Evolutionary conservation across 208 protist genomes (phyloP).

Genomic region (Leishmania lainsoni): DNA sequence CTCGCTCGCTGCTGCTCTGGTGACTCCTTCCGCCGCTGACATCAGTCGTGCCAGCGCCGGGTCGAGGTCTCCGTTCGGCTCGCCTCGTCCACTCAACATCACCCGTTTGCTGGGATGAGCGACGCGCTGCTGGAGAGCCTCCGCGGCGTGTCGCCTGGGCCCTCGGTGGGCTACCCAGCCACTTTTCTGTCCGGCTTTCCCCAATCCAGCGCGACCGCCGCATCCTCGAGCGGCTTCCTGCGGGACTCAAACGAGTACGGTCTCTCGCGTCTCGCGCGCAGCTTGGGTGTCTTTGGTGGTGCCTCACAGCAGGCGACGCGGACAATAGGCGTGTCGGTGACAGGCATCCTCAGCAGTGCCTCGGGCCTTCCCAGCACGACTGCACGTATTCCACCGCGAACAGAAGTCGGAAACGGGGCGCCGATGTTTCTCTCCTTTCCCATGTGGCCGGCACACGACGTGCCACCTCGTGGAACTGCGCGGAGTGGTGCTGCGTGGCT

Average conservation of each 20-base stretch:
- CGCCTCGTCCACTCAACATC: background rate
- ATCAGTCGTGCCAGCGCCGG: background rate
- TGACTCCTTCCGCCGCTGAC: background rate
- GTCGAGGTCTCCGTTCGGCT: background rate
- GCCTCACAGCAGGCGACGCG: background rate
- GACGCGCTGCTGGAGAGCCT: constrained; percentile 13
- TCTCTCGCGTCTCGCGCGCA: constrained; percentile 24
- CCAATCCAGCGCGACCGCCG: background rate
- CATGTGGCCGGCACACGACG: constrained; percentile 25
- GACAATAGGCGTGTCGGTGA: background rate
- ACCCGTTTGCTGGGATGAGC: constrained; percentile 9
- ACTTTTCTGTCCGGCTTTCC: constrained; percentile 8
- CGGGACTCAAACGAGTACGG: constrained; percentile 27
- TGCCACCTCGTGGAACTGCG: background rate
- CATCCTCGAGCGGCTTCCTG: constrained; percentile 8
- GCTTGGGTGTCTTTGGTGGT: constrained; percentile 24
- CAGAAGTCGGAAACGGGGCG: background rate
- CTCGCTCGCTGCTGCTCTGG: constrained; percentile 8
- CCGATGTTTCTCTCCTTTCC: constrained; percentile 37
- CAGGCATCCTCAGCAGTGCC: constrained; percentile 4
- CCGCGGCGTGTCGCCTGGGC: constrained; percentile 3
- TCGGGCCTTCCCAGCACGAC: background rate
- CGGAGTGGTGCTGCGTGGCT: background rate
- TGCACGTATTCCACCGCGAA: constrained; percentile 20
- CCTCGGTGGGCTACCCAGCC: constrained; percentile 6